Conservation (phyloP, 2,329 filamentous ascomycete genomes). For the Lachnellula arida region DNA sequence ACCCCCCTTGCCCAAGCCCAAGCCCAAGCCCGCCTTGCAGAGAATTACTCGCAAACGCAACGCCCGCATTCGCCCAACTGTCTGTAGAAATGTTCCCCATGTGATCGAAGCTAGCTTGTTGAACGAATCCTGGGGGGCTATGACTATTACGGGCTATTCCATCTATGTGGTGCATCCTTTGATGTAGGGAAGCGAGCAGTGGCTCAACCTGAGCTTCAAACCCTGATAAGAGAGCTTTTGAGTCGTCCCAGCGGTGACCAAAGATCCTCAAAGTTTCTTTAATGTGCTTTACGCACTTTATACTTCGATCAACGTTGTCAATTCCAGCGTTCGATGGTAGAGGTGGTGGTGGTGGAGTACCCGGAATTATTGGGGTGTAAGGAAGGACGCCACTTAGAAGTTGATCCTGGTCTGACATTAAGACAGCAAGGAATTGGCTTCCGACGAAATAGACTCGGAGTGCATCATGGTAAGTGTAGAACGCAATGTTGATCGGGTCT, state of each 20-base stretch:
- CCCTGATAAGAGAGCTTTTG: constrained; percentile 46
- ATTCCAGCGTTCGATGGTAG: constrained; percentile 37
- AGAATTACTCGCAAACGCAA: constrained; percentile 11
- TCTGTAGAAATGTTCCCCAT: constrained; percentile 14
- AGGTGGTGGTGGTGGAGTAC: constrained; percentile 48
- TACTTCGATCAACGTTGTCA: constrained; percentile 51
- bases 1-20: constrained; percentile 3
- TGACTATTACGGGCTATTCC: constrained; percentile 20
- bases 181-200: constrained; percentile 36
- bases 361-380: constrained; percentile 29
- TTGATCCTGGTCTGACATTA: constrained; percentile 53
- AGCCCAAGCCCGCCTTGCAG: constrained; percentile 13
- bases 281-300: constrained; percentile 51
- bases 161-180: constrained; percentile 34
- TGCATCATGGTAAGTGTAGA: constrained; percentile 84
- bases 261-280: constrained; percentile 51
- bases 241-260: constrained; percentile 56
- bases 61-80: constrained; percentile 20
- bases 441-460: constrained; percentile 75
- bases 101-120: constrained; percentile 20
- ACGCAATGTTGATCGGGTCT: constrained; percentile 54
- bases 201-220: constrained; percentile 41
- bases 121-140: constrained; percentile 20
- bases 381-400: constrained; percentile 42
- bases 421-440: constrained; percentile 56